phyloP scores from a whole-genome alignment of 208 protist species.

The Acanthamoeba triangularis region DNA sequence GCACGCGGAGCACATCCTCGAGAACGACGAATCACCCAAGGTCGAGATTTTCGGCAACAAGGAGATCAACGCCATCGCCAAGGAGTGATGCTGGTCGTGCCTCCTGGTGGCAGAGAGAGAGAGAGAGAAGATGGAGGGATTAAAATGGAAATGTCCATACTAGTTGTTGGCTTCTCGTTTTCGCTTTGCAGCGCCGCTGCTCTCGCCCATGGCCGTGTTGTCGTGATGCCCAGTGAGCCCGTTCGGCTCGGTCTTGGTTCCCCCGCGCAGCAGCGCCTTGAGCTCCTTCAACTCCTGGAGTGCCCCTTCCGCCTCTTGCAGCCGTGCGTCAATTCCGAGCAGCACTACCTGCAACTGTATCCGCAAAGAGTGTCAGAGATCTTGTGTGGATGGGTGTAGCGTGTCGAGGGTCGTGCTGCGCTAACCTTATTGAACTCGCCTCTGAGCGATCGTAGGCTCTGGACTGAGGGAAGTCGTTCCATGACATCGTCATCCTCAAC shows the following conservation, averaged over 20 bases:
- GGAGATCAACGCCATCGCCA: conserved; percentile 15
- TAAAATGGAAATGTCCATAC: background rate
- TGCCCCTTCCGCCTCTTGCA: background rate
- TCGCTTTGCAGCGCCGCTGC: background rate
- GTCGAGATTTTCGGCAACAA: conserved; percentile 40
- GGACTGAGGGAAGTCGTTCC: background rate
- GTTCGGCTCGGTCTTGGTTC: background rate
- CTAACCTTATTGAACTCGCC: background rate
- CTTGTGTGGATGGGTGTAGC: too few relatives aligned
- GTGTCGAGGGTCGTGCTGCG: background rate
- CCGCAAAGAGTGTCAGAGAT: background rate
- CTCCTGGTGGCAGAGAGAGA: background rate
- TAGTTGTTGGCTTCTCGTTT: background rate
- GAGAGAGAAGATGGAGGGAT: background rate
- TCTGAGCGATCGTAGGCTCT: conserved; percentile 24
- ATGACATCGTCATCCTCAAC: background rate
- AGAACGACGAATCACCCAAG: background rate
- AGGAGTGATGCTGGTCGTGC: background rate
- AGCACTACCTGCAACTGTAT: background rate
- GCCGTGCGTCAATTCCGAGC: background rate
- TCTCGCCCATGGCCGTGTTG: background rate
- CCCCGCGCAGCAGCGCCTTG: background rate
- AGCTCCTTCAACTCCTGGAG: background rate
- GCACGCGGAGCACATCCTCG: conserved; percentile 37
- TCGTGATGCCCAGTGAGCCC: background rate